Evolutionary conservation across 148 eudicot species (phyloP), one percentile per base, ranked within the genome.

Genomic region (Rhododendron henanense): DNA sequence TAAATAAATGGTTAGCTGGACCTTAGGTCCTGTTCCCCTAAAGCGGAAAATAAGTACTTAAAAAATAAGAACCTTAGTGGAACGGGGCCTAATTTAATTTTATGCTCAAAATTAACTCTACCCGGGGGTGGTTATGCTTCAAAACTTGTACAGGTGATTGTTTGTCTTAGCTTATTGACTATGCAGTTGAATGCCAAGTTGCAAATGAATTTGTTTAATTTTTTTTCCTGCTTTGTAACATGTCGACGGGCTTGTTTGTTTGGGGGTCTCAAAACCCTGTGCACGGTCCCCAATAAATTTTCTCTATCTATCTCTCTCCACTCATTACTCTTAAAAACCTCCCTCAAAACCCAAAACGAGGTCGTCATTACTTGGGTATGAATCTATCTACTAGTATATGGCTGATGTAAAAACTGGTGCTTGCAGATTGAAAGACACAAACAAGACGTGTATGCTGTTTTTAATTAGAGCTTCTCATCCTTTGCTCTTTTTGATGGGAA

Each of bases 401-500:
- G 82, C 65, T 85, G 50, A 85, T n/a, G n/a, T 76, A 31, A 31
- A 2, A 37, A 15, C 44, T 75, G 41, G 35, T 28, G 13, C 65
- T n/a, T 55, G 82, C 83, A 76, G 87, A 44, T 78, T 3, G 61
- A 76, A 55, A 44, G 5, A 51, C 55, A 79, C 77, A 63, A 85
- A 25, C 53, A 79, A 41, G 69, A 63, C 61, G 10, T 59, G 16
- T 81, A 35, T 81, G 73, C 84, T 81, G 84, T 59, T 59, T 81
- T 81, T 25, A 81, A 81, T 45, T 59, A 81, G 44, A 31, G 65
- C 15, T 81, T n/a, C 55, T 78, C 83, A 53, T 78, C 83, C n/a
- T 85, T 79, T 85, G 87, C 87, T 79, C 77, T 85, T 19, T 85
- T 85, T 45, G 83, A 61, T 79, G 87, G 87, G 55, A 63, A 65